These are phyloP conservation scores for Hypoxylon cercidicola DNA, from an alignment of 495 filamentous ascomycete genomes.

Conservation along the genomic window DNA sequence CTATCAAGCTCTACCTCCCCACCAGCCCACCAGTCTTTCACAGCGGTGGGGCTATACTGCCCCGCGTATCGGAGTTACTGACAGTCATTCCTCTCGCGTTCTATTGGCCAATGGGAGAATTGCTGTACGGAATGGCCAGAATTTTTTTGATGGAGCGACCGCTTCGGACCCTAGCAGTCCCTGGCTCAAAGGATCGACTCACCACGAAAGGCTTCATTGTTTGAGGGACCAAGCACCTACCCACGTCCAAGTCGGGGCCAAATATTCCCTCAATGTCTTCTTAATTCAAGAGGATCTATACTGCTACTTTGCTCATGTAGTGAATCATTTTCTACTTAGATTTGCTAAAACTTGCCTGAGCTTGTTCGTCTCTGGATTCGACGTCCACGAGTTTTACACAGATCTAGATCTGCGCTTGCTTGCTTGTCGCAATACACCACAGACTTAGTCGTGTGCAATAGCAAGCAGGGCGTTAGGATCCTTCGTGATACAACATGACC, in stretches of 20 bases:
- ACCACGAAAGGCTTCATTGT: slow-evolving; percentile 37
- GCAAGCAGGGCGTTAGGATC: neutral
- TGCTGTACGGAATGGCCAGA: slow-evolving; percentile 23
- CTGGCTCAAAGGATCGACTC: slow-evolving; percentile 38
- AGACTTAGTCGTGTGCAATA: neutral
- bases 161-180: slow-evolving; percentile 26
- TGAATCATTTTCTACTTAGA: slow-evolving; percentile 15
- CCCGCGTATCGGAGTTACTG: slow-evolving; percentile 35
- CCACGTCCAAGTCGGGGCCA: neutral
- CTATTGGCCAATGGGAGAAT: slow-evolving; percentile 38
- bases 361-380: neutral
- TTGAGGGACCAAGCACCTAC: slow-evolving; percentile 12
- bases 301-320: slow-evolving; percentile 7
- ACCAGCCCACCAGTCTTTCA: neutral
- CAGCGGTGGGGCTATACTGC: slow-evolving; percentile 8
- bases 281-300: slow-evolving; percentile 1
- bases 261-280: slow-evolving; percentile 25
- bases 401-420: no score
- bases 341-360: slow-evolving; percentile 8
- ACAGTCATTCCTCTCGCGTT: neutral
- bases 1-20: slow-evolving; percentile 28
- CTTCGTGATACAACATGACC: slow-evolving; percentile 22
- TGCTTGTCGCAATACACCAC: neutral
- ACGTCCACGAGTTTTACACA: no score
- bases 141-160: slow-evolving; percentile 17